Evolutionary conservation across 768 basidiomycete species (phyloP).

Genomic region (Serendipita sp.): DNA sequence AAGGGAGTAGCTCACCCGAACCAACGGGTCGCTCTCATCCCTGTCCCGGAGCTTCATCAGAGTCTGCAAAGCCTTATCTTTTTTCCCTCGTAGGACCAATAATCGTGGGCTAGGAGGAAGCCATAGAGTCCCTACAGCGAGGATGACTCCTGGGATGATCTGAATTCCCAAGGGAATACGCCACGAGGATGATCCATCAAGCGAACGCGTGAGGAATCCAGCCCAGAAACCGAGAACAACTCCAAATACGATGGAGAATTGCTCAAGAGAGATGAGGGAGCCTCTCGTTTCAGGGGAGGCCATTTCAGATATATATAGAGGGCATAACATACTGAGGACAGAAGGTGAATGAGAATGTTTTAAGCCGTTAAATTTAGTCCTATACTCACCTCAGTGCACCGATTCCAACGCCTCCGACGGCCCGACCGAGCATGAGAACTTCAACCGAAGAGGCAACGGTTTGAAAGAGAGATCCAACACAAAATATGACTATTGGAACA

Average conservation of each 20-base stretch:
- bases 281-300: conserved; percentile 66
- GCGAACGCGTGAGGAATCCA: conserved; percentile 59
- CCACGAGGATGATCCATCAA: conserved; percentile 54
- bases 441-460: conserved; percentile 37
- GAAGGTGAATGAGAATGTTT: not conserved
- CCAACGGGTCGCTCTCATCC: conserved; percentile 31
- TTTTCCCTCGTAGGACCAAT: conserved; percentile 36
- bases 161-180: conserved; percentile 62
- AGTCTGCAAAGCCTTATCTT: conserved; percentile 41
- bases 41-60: conserved; percentile 45
- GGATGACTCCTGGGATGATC: conserved; percentile 48
- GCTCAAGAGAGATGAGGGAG: conserved; percentile 64
- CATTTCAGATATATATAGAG: conserved; percentile 74
- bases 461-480: conserved; percentile 57
- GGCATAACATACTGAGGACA: conserved; percentile 48
- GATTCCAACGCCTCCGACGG: conserved; percentile 66
- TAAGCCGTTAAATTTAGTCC: conserved; percentile 16
- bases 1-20: conserved; percentile 25
- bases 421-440: conserved; percentile 52
- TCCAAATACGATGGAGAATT: conserved; percentile 64
- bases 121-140: conserved; percentile 37
- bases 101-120: conserved; percentile 49
- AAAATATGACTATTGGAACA: conserved; percentile 39
- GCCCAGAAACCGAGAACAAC: conserved; percentile 76
- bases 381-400: conserved; percentile 45